Percentiles rank a stretch among this genome's conserved stretches.
Conservation (phyloP, 495 filamentous ascomycete genomes). For the Chaetomium cochliodes region DNA sequence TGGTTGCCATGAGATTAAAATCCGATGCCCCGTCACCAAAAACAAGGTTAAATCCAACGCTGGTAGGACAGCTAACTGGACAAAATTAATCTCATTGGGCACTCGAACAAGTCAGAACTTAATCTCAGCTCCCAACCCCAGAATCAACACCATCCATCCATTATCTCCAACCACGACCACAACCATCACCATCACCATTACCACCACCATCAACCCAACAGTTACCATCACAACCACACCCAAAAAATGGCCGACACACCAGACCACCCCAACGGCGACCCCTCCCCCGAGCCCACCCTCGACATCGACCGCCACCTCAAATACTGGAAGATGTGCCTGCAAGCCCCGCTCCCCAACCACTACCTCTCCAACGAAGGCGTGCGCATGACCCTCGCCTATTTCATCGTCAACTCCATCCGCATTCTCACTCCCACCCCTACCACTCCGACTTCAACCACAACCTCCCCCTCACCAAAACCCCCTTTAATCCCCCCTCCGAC, state of each 20-base stretch:
- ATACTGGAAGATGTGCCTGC: constrained; percentile 90
- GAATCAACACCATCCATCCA: no score
- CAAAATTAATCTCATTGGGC: no score
- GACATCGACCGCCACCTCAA: constrained; percentile 74
- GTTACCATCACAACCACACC: no score
- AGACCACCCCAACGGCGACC: constrained; percentile 30
- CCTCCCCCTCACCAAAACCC: constrained; percentile 23
- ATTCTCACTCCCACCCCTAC: constrained; percentile 40
- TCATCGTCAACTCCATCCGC: constrained; percentile 57
- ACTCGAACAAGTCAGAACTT: no score
- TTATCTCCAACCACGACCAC: neutral
- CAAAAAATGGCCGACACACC: neutral
- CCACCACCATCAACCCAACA: no score
- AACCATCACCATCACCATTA: no score
- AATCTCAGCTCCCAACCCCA: no score
- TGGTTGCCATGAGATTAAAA: constrained; percentile 2
- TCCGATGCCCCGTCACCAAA: no score
- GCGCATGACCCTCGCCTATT: constrained; percentile 84
- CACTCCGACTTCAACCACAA: constrained; percentile 3
- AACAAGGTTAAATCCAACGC: no score
- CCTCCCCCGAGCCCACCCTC: constrained; percentile 45
- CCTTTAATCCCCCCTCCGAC: constrained; percentile 40
- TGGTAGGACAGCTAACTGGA: no score
- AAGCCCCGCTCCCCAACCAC: constrained; percentile 70
- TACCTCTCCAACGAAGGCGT: constrained; percentile 87